Base-by-base conservation (phyloP, 2,329 filamentous ascomycete species). In the Clarireedia monteithiana region DNA sequence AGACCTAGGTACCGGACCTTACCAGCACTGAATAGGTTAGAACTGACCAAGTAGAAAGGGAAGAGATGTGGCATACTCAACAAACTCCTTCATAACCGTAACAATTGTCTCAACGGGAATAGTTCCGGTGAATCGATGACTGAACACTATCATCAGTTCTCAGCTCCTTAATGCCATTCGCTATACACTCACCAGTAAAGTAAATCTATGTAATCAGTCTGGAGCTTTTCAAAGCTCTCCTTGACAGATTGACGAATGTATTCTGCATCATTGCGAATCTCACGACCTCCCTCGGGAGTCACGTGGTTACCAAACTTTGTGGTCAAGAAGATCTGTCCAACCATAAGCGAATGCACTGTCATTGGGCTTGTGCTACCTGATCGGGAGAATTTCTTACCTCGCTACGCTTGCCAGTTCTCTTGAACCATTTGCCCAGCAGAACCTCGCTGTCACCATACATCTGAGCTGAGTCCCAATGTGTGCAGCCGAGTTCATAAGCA, bases 1-100 rank as follows among this genome's bases (percentile, higher is more conserved):
- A 84, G 63, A n/a, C 81, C 81, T 7, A 84, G 68, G 64, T 80
- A 70, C 54, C 74, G 76, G 66, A 83, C 77, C 65, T 81, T 81
- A 56, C 79, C 79, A 60, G 78, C 74, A 5, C 70, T 72, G 72
- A 68, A 7, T 73, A 59, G 47, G 70, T 64, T 6, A 64, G 68
- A 64, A 74, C 66, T 1, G 12, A 1, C 27, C n/a, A 39, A 17
- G 14, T 1, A 30, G 5, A 2, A 12, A 10, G 34, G 1, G 14
- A 46, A 23, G 14, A 40, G 5, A 10, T 3, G 15, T 4, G 6
- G 27, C 48, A 26, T 52, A 56, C 53, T 56, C 53, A 14, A 56
- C 53, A 24, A 56, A 56, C 34, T 56, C 53, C 14, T 56, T 56
- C 53, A 56, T 56, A 34, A 67, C 71, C 15, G 66, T 49, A 48